phyloP scores from a whole-genome alignment of 176 grass and related monocot species.

The Oropetium thomaeum region DNA sequence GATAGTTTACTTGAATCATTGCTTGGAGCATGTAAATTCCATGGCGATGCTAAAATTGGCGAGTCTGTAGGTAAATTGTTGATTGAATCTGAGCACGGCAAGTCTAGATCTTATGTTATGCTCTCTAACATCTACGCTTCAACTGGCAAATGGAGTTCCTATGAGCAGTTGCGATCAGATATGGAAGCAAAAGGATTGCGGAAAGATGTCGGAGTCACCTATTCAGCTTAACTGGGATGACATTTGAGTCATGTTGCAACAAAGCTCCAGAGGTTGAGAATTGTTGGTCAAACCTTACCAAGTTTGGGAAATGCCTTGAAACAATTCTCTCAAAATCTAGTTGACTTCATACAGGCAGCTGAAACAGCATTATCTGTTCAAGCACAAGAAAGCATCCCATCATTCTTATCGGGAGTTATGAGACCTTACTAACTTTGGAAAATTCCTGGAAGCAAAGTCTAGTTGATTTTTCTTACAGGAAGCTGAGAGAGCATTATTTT shows the following conservation, averaged over 20 bases:
- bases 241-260: slow-evolving; percentile 25
- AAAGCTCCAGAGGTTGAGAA: background rate
- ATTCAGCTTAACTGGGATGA: slow-evolving; percentile 45
- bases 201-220: slow-evolving; percentile 60
- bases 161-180: slow-evolving; percentile 49
- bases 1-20: slow-evolving; percentile 65
- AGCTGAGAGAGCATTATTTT: background rate
- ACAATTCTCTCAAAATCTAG: background rate
- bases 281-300: slow-evolving; percentile 15
- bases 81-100: slow-evolving; percentile 29
- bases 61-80: slow-evolving; percentile 54
- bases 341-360: background rate
- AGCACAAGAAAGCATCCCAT: background rate
- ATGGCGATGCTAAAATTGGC: slow-evolving; percentile 61
- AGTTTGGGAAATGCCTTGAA: background rate
- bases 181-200: slow-evolving; percentile 60
- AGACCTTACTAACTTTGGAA: too few relatives aligned
- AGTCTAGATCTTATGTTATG: slow-evolving; percentile 62
- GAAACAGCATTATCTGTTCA: background rate
- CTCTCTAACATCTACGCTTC: slow-evolving; percentile 79
- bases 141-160: slow-evolving; percentile 57
- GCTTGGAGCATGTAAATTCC: slow-evolving; percentile 69
- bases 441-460: too few relatives aligned
- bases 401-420: slow-evolving; percentile 10
- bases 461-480: background rate